Conservation (phyloP, 257 asterid species). For the Nicotiana knightiana region DNA sequence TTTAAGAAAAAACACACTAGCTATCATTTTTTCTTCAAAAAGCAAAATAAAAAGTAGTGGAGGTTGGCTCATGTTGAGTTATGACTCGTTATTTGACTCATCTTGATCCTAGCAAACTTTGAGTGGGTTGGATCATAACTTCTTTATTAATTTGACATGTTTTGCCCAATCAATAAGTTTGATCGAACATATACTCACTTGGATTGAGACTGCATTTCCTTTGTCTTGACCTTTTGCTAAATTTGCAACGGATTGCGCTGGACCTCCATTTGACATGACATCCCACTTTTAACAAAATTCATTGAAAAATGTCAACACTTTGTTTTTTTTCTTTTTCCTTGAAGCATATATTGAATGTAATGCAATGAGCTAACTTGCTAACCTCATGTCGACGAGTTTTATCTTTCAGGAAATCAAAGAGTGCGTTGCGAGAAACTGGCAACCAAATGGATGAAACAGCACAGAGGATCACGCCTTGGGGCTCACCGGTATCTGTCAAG, state of each 20-base stretch:
- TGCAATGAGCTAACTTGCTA: background rate
- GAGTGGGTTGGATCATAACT: no score
- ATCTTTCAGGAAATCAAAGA: slow-evolving; percentile 74
- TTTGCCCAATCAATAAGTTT: no score
- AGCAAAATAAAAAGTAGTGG: no score
- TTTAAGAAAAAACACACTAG: no score
- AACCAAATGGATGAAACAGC: slow-evolving; percentile 76
- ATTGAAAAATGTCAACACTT: background rate
- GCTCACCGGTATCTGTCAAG: slow-evolving; percentile 66
- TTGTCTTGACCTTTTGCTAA: slow-evolving; percentile 79
- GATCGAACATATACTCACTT: slow-evolving; percentile 35
- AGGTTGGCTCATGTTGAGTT: no score
- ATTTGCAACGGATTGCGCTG: slow-evolving; percentile 47
- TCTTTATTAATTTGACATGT: no score
- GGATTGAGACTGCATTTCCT: slow-evolving; percentile 63
- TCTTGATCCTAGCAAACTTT: no score
- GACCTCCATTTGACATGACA: slow-evolving; percentile 36
- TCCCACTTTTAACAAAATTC: slow-evolving; percentile 49
- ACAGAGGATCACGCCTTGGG: slow-evolving; percentile 57
- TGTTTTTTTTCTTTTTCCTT: background rate
- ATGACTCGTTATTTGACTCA: no score
- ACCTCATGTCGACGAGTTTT: slow-evolving; percentile 73
- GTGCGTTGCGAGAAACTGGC: slow-evolving; percentile 50
- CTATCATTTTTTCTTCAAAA: no score
- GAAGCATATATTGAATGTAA: no score